phyloP scores from a whole-genome alignment of 1,284 basidiomycete genomes.

The Psilocybe mexicana region DNA sequence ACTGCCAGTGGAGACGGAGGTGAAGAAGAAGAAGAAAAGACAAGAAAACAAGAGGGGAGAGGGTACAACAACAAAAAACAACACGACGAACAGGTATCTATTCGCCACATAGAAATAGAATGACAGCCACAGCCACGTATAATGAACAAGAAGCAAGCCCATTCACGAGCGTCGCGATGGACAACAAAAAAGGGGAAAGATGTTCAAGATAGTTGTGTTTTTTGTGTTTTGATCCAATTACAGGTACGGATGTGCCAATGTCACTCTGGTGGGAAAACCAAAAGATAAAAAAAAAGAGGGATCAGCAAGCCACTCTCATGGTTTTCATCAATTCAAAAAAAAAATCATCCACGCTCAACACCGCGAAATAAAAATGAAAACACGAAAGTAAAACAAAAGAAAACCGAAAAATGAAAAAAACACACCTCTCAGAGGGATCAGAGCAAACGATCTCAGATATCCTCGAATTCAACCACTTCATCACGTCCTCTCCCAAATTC shows the following conservation, averaged over 20 bases:
- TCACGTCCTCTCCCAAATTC: slow-evolving; percentile 60
- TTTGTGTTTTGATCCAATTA: not conserved
- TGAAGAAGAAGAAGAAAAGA: not conserved
- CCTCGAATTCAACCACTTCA: slow-evolving; percentile 60
- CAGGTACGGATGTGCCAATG: slow-evolving; percentile 18
- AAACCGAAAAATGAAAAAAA: not conserved
- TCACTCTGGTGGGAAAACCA: slow-evolving; percentile 9
- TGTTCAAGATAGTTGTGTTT: not conserved
- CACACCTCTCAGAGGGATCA: slow-evolving; percentile 48
- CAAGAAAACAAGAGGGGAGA: not conserved
- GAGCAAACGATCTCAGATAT: slow-evolving; percentile 60
- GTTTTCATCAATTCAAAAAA: not conserved
- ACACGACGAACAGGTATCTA: not conserved
- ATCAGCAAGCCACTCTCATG: not conserved
- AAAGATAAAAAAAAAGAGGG: slow-evolving; percentile 6
- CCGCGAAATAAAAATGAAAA: not conserved
- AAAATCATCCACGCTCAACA: not conserved
- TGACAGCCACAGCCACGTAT: no score
- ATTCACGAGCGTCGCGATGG: not conserved
- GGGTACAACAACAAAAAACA: not conserved
- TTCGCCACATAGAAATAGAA: not conserved
- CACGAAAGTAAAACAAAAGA: not conserved
- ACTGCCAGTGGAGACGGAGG: not conserved
- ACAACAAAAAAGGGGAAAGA: not conserved
- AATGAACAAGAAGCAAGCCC: no score